phyloP scores from a whole-genome alignment of 345 rosid species.

The Acer yangbiense region DNA sequence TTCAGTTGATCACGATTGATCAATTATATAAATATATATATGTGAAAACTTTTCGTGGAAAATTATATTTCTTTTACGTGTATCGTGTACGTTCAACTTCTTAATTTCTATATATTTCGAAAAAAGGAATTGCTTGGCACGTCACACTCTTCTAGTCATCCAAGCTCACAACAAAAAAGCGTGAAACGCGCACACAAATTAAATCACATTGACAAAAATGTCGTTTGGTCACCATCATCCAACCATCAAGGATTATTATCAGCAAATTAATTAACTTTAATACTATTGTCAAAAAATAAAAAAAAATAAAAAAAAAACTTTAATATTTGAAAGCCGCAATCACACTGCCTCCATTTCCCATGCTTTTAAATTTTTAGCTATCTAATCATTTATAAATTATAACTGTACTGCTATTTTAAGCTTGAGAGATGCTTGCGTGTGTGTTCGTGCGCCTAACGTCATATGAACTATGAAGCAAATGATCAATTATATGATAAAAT shows the following conservation, averaged over 20 bases:
- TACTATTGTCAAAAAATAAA: too few species aligned
- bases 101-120: neutral
- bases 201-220: neutral
- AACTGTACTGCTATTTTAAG: too few species aligned
- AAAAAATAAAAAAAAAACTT: too few species aligned
- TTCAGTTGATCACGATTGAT: neutral
- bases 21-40: neutral
- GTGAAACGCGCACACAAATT: neutral
- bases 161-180: neutral
- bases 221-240: neutral
- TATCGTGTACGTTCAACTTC: neutral
- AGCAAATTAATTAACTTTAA: too few species aligned
- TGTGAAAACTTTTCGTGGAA: neutral
- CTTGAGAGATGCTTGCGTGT: too few species aligned
- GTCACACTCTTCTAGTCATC: neutral
- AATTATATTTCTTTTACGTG: neutral
- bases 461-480: too few species aligned
- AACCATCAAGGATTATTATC: neutral
- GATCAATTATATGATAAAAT: too few species aligned
- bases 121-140: neutral
- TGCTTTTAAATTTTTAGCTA: neutral
- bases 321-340: neutral
- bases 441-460: too few species aligned
- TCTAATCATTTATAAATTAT: too few species aligned
- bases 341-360: neutral